Evolutionary conservation across 768 basidiomycete genomes (phyloP).

Genomic region (Termitomyces sp.): DNA sequence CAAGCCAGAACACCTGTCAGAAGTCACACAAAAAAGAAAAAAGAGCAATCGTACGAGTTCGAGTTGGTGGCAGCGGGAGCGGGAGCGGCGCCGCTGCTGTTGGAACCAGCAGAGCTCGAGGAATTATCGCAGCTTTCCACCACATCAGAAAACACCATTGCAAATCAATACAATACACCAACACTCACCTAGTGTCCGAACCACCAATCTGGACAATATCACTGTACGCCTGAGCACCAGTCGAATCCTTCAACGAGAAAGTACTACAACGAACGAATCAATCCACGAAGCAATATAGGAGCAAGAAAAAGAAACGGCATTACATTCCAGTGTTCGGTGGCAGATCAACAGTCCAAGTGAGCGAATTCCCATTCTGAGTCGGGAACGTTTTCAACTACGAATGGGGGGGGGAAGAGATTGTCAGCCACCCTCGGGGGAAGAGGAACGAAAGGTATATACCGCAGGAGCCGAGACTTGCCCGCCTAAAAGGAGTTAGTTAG

Average conservation of each 20-base stretch:
- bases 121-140: slow-evolving; percentile 14
- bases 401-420: background rate
- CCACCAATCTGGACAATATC: slow-evolving; percentile 39
- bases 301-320: slow-evolving; percentile 5
- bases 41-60: slow-evolving; percentile 9
- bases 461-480: slow-evolving; percentile 45
- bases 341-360: slow-evolving; percentile 56
- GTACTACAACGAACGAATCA: slow-evolving; percentile 31
- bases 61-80: slow-evolving; percentile 8
- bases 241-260: slow-evolving; percentile 50
- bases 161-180: background rate
- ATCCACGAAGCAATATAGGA: background rate
- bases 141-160: background rate
- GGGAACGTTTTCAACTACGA: slow-evolving; percentile 51
- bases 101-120: slow-evolving; percentile 2
- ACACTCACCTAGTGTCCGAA: slow-evolving; percentile 28
- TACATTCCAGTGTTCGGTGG: slow-evolving; percentile 40
- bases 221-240: slow-evolving; percentile 47
- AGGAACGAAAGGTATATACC: slow-evolving; percentile 26
- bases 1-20: background rate
- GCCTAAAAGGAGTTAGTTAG: slow-evolving; percentile 26
- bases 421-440: background rate
- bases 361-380: slow-evolving; percentile 29
- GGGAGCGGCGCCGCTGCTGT: background rate
- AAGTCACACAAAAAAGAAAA: background rate